Base-by-base conservation (phyloP, 805 yeast species). In the Ogataea populi-albae region DNA sequence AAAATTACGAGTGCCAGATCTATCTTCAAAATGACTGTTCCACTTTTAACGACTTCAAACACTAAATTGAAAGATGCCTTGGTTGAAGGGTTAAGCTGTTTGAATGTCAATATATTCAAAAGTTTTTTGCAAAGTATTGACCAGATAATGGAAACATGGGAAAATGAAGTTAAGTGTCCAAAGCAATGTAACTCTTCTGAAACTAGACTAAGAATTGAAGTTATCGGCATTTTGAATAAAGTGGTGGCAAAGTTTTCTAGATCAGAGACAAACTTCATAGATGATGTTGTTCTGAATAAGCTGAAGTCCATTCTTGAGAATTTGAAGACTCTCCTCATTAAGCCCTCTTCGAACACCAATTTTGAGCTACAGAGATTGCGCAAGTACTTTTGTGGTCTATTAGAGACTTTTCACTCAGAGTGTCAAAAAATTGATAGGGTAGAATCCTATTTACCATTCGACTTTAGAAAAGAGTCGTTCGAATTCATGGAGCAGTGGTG, bases 401-500 rank as follows among this genome's bases (percentile, higher is more conserved):
- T 91, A 36, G 89, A 86, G 41, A 82, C 77, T 39, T 77, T 85
- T n/a, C 86, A 78, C 49, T 55, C 64, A 10, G 85, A 83, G 6
- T 48, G 73, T 39, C 55, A 67, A 43, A 66, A 69, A 43, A 55
- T 66, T 36, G 59, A 55, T n/a, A 59, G 61, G 12, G 66, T 73
- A 2, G 68, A 64, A 7, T 64, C 68, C 25, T 80, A 89, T 77
- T 65, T 89, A n/a, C 91, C 95, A 1, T 88, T 89, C 57, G 87
- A 81, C 46, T 91, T 88, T 2, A 68, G 96, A 35, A 78, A 84
- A 20, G 82, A 86, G 2, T 84, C 94, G 43, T 89, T 87, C 63
- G 76, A 79, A 30, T 82, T 76, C 50, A 65, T 93, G 38, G 89
- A 85, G 46, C 95, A 86, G 55, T 93, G 99, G 99, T 88, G 96